Base-by-base conservation (phyloP, 2,329 filamentous ascomycete species). In the Penicillium psychrosexuale region DNA sequence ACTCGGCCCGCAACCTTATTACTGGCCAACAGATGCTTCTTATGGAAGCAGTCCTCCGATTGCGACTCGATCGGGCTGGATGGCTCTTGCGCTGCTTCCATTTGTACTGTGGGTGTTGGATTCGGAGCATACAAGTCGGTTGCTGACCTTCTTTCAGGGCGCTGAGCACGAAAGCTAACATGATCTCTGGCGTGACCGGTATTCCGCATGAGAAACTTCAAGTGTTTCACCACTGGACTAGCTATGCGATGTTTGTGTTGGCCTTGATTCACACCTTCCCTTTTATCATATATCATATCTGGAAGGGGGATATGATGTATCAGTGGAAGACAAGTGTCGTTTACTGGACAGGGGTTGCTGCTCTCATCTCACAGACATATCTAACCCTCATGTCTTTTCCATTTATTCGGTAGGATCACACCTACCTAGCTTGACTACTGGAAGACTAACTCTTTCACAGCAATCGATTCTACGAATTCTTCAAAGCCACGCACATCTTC, bases 251-350 rank as follows among this genome's bases (percentile, higher is more conserved):
- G 73, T 83, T 84, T 53, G 71, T 80, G 17, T 72, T 84, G 0
- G 80, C 81, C 0, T 69, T 85, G 4, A 60, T 85, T 6, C 83
- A 86, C 61, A 84, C 82, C 0, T 84, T 85, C 47, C 83, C 83
- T 0, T 85, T 83, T 61, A 79, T 85, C 53, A 70, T 85, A 1
- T 81, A 76, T 58, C 74, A 83, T 58, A 72, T 78, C 22, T 66
- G 70, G 55, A 75, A 74, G 38, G 78, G 78, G 4, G 76, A 81
- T 40, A 80, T 84, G 74, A 71, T 73, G 8, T 65, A 61, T 34
- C 61, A 77, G 53, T 83, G 77, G 69, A 72, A 75, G 30, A 75
- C 72, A 0, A 73, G 70, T 27, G 64, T 81, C 0, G 69, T 75
- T 2, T 85, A 83, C 65, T 80, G 80, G 76, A 84, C 82, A 0